A percentile compares a stretch with the other conserved stretches of the same genome.
Evolutionary conservation across 2,329 filamentous ascomycete species (phyloP).

Genomic region (Aureobasidium sp.): DNA sequence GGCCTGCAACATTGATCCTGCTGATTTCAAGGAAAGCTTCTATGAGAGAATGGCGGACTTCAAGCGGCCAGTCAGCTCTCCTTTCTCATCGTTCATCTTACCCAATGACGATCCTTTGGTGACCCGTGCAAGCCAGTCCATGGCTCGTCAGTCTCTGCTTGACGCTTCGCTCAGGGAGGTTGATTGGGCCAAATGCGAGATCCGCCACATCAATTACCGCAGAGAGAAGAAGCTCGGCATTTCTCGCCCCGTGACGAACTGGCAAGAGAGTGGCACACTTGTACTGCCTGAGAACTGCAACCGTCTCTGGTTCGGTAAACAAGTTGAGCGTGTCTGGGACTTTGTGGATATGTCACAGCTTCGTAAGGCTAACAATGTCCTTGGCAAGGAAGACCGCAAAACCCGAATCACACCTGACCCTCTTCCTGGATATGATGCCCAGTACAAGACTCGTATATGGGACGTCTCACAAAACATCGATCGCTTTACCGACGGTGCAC

Average conservation of each 20-base stretch:
- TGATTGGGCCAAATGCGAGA: conserved; percentile 50
- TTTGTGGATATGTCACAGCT: conserved; percentile 52
- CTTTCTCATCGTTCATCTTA: conserved; percentile 54
- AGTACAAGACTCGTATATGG: conserved; percentile 47
- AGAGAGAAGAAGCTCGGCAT: conserved; percentile 42
- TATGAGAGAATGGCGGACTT: conserved; percentile 36
- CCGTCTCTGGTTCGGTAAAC: conserved; percentile 39
- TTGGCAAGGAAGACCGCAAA: not conserved
- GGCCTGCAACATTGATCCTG: not conserved
- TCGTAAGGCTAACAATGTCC: conserved; percentile 31
- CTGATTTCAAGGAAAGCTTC: conserved; percentile 19
- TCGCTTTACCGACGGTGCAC: conserved; percentile 39
- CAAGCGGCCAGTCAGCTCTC: conserved; percentile 51
- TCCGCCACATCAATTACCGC: conserved; percentile 52
- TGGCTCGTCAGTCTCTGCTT: conserved; percentile 27
- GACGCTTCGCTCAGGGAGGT: conserved; percentile 20
- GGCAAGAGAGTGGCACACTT: conserved; percentile 47
- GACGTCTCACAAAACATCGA: conserved; percentile 70
- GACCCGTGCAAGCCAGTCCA: conserved; percentile 42
- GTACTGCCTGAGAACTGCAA: conserved; percentile 49
- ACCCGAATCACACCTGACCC: not conserved
- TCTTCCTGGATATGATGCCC: conserved; percentile 42
- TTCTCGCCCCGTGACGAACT: conserved; percentile 50
- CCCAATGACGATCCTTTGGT: conserved; percentile 47
- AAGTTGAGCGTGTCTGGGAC: conserved; percentile 56